Conservation (phyloP, 2,329 filamentous ascomycete genomes). For the Cladosporium sp. region DNA sequence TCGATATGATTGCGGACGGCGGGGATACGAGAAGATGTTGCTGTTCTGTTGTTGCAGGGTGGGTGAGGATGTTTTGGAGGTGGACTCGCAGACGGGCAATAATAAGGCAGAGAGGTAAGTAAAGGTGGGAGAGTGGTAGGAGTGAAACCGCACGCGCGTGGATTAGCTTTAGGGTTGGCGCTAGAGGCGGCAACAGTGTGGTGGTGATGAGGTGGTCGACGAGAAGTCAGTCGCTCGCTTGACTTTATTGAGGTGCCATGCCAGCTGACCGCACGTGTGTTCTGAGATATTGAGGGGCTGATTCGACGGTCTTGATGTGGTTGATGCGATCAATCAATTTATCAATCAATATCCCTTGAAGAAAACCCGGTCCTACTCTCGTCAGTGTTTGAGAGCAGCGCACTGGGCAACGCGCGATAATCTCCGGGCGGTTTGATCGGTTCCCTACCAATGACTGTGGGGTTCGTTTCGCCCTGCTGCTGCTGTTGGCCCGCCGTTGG, state of each 20-base stretch:
- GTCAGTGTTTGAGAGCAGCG: neutral
- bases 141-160: slow-evolving; percentile 12
- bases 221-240: too few relatives aligned
- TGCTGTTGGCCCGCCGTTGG: neutral
- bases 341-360: too few relatives aligned
- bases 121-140: neutral
- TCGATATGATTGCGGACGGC: too few relatives aligned
- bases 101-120: neutral
- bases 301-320: too few relatives aligned
- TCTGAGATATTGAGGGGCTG: too few relatives aligned
- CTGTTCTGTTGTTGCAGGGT: neutral
- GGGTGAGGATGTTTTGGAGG: neutral
- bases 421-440: too few relatives aligned
- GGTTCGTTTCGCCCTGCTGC: neutral
- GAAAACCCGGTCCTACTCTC: too few relatives aligned
- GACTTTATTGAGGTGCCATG: too few relatives aligned
- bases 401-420: too few relatives aligned
- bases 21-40: slow-evolving; percentile 4
- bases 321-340: too few relatives aligned
- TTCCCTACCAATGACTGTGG: too few relatives aligned
- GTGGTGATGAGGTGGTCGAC: neutral
- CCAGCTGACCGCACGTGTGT: too few relatives aligned
- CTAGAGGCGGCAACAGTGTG: slow-evolving; percentile 2
- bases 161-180: slow-evolving; percentile 1
- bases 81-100: neutral